A percentile compares a stretch with the other conserved stretches of the same genome.
Evolutionary conservation across 805 yeast species (phyloP).

Genomic region (Wickerhamiella lipophila): DNA sequence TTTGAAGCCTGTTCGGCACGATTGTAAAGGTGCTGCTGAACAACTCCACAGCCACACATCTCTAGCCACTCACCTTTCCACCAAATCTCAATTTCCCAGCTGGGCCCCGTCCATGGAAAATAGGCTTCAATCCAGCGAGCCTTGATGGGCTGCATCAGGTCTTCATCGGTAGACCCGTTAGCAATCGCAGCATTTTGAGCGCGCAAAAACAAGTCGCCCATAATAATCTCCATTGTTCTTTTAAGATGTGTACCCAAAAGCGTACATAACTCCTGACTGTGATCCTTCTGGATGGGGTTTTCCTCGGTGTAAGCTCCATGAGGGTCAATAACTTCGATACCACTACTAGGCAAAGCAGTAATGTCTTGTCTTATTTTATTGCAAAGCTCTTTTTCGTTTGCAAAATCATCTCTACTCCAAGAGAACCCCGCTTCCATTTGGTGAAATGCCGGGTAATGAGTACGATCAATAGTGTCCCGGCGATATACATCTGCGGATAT

Average conservation of each 20-base stretch:
- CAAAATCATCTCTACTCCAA: conserved; percentile 48
- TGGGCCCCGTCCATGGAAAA: conserved; percentile 97
- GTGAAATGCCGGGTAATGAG: conserved; percentile 95
- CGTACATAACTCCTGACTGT: conserved; percentile 56
- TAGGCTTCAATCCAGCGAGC: conserved; percentile 92
- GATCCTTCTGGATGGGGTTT: conserved; percentile 73
- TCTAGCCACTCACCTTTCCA: conserved; percentile 98
- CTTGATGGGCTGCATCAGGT: conserved; percentile 59
- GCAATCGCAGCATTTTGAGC: conserved; percentile 50
- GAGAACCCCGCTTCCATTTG: conserved; percentile 94
- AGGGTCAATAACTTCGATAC: conserved; percentile 68
- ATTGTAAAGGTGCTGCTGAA: conserved; percentile 59
- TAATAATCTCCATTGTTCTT: conserved; percentile 70
- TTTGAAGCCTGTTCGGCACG: conserved; percentile 52
- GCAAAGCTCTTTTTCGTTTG: conserved; percentile 31
- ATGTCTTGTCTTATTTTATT: conserved; percentile 45
- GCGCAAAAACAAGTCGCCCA: conserved; percentile 61
- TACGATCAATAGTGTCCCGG: conserved; percentile 86
- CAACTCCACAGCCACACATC: conserved; percentile 92
- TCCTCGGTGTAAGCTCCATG: conserved; percentile 39
- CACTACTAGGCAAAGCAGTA: conserved; percentile 48
- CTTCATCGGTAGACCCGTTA: conserved; percentile 48
- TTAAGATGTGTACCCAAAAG: conserved; percentile 68
- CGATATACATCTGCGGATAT: conserved; percentile 94
- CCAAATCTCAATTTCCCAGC: conserved; percentile 97